phyloP scores from a whole-genome alignment of 352 stramenopile species.

The Globisporangium iwayamae region DNA sequence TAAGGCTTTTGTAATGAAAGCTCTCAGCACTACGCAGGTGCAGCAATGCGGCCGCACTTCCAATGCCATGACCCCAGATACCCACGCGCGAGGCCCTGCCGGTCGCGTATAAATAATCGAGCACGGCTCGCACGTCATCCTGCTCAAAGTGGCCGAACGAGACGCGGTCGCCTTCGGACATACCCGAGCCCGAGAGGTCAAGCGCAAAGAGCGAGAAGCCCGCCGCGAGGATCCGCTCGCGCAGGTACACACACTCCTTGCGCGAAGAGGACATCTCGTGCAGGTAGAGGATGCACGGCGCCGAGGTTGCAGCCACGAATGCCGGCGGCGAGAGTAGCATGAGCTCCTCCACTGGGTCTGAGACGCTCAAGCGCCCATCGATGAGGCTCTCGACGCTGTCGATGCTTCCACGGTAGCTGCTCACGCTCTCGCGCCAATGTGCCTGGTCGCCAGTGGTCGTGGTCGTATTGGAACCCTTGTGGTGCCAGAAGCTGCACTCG shows the following conservation, averaged over 20 bases:
- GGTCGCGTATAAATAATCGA: constrained; percentile 71
- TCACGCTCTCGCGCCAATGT: constrained; percentile 19
- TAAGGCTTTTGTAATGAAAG: constrained; percentile 48
- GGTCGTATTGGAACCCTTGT: constrained; percentile 7
- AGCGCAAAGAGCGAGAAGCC: constrained; percentile 76
- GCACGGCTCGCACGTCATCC: constrained; percentile 46
- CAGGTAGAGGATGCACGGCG: constrained; percentile 71
- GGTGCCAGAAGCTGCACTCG: constrained; percentile 71
- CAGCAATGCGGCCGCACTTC: constrained; percentile 47
- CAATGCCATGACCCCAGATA: constrained; percentile 68
- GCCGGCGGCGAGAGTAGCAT: constrained; percentile 9
- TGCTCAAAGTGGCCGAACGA: constrained; percentile 74
- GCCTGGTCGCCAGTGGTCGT: neutral
- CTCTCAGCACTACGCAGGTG: constrained; percentile 39
- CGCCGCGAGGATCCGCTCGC: constrained; percentile 38
- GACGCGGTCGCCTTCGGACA: constrained; percentile 59
- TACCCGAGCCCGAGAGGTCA: constrained; percentile 65
- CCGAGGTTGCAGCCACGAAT: constrained; percentile 5
- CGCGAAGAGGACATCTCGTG: constrained; percentile 78
- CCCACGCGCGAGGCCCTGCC: constrained; percentile 44
- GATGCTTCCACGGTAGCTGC: constrained; percentile 25
- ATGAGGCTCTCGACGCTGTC: neutral
- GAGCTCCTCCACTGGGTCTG: constrained; percentile 5
- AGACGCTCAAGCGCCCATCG: constrained; percentile 1
- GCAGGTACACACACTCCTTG: constrained; percentile 73